Percentiles rank a stretch among this genome's conserved stretches.
Conservation (phyloP, 805 yeast species). For the Isabelozyma gotoi region DNA sequence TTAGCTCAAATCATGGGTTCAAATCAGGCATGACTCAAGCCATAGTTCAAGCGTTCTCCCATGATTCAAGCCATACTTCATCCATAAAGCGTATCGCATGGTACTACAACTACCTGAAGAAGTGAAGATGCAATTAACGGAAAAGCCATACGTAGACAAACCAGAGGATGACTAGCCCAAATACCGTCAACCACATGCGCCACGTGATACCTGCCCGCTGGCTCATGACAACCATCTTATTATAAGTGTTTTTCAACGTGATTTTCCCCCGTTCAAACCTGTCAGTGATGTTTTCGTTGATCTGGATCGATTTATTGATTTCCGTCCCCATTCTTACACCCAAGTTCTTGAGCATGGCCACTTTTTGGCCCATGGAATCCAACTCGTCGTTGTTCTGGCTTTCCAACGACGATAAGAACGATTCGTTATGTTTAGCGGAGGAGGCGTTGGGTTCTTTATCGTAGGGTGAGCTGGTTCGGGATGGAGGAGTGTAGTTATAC, state of each 20-base stretch:
- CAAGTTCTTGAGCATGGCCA: conserved; percentile 39
- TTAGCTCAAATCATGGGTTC: no score
- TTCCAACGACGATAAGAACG: conserved; percentile 42
- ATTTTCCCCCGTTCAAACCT: conserved; percentile 38
- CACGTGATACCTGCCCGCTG: conserved; percentile 46
- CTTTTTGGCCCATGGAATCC: conserved; percentile 41
- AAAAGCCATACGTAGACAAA: conserved; percentile 44
- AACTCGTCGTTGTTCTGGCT: conserved; percentile 43
- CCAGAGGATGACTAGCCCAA: conserved; percentile 33
- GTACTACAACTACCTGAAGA: no score
- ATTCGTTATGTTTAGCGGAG: conserved; percentile 41
- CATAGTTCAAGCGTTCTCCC: no score
- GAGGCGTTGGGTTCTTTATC: conserved; percentile 19
- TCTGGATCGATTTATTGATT: conserved; percentile 38
- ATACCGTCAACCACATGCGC: conserved; percentile 45
- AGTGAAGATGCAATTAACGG: conserved; percentile 7
- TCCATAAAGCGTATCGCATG: no score
- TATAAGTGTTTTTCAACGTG: conserved; percentile 42
- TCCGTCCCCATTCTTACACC: conserved; percentile 45
- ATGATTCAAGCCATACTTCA: no score
- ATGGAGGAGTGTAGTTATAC: conserved; percentile 19
- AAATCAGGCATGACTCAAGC: no score
- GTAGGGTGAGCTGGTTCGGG: conserved; percentile 38
- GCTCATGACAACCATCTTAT: conserved; percentile 45
- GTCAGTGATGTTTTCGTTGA: conserved; percentile 43